Base-by-base conservation (phyloP, 2,329 filamentous ascomycete genomes). In the Neoascochyta sp. region DNA sequence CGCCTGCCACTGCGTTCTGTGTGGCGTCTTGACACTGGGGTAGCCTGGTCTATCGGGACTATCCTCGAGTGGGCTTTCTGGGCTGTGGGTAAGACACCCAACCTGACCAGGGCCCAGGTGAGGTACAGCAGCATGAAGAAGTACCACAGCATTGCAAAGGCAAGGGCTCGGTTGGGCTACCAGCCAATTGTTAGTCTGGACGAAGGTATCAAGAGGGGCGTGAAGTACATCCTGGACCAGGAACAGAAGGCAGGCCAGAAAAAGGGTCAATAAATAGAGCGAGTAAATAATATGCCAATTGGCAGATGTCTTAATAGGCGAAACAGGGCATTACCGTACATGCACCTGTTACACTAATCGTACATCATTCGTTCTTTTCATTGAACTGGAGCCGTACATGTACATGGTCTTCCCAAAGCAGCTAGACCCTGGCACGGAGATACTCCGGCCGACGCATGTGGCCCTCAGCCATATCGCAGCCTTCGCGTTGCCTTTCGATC, bases 111-210 rank as follows among this genome's bases (percentile, higher is more conserved):
- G 36, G 61, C 64, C 34, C 64, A 70, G 45, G 68, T 84, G 39
- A 68, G 74, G 45, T 86, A 81, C 60, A 78, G 77, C 54, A 80
- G 75, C 58, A 84, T 87, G 80, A 83, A 79, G 34, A 72, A 84
- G 34, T 89, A 87, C 65, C 87, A 84, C 64, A 79, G 80, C 64
- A 86, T 87, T 56, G 68, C 69, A 36, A 89, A 89, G 73, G 84
- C 84, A 34, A 83, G 78, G 70, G 68, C 60, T 48, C 69, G 83
- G 45, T 65, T 89, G 32, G 80, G 80, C 3, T 89, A 89, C 63
- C 60, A 65, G 57, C 83, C 84, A 3, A 63, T 86, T 31, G 78
- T 84, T 29, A 67, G 69, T 22, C 64, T 88, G 34, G 73, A 80
- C 40, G 81, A 86, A 45, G 84, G 81, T 7, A 62, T 72, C 10